Base-by-base conservation (phyloP, 2,329 filamentous ascomycete genomes). In the Fusarium udum region DNA sequence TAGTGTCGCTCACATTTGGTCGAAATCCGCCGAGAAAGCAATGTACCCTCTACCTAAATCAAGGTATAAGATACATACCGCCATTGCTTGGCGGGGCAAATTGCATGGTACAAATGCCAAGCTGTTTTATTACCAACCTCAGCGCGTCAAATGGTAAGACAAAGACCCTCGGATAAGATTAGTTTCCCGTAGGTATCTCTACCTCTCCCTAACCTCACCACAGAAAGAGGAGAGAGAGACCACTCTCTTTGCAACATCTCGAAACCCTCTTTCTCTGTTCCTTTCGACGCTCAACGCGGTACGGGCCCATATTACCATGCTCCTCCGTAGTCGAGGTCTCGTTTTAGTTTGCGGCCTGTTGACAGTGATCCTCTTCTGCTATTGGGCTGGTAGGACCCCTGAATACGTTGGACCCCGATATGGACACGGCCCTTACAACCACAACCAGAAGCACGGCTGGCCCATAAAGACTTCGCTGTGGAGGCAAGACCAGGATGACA, bases 401-500 rank as follows among this genome's bases (percentile, higher is more conserved):
- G 67, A 71, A 58, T 66, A 64, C 40, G 49, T 66, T 51, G 59
- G 64, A 20, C 65, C 67, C 65, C 60, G 66, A 65, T 55, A 77
- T 51, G 61, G 74, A 53, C 63, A 77, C 42, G 52, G 70, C 61
- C 62, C 68, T 24, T 68, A 70, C 53, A 72, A 73, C 36, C 72
- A 75, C 66, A 69, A 74, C 52, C 71, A 69, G 39, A 72, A 73
- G 26, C 72, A 75, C 57, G 69, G 72, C 52, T 75, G 71, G 42
- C 70, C 74, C 37, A 57, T 77, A 51, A 72, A 74, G 48, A 40
- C 71, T 34, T 75, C 72, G 12, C 61, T 73, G 42, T 78, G 76
- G 74, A 72, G 69, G 56, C 67, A 72, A 42, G 67, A 71, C 39
- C 59, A 73, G 55, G 77, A 80, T 64, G 75, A 74, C 36, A 65